A percentile compares a stretch with the other conserved stretches of the same genome.
These are phyloP conservation scores for Calonectria pseudoreteaudii DNA, from an alignment of 2,329 filamentous ascomycete species.

Conservation along the genomic window DNA sequence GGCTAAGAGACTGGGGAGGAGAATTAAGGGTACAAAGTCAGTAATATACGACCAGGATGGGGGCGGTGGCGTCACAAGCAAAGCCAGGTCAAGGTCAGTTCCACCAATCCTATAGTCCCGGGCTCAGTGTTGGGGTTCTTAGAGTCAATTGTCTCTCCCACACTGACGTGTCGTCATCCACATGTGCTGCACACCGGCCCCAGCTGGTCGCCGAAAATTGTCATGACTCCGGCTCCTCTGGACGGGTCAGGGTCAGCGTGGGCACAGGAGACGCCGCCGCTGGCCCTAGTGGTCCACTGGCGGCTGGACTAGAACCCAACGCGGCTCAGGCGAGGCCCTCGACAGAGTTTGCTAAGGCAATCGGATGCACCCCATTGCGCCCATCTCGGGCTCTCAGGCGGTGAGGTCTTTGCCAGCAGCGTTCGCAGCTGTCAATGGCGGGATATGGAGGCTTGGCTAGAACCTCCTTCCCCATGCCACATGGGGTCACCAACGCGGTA, in stretches of 20 bases:
- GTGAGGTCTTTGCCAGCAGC: background rate
- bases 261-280: constrained; percentile 1
- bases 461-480: background rate
- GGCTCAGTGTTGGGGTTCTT: background rate
- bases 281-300: constrained; percentile 4
- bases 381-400: background rate
- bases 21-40: background rate
- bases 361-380: background rate
- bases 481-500: background rate
- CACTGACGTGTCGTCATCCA: background rate
- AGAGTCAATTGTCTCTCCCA: background rate
- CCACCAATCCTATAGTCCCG: background rate
- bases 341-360: background rate
- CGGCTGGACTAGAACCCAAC: background rate
- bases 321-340: background rate
- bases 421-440: background rate
- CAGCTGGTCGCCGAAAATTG: constrained; percentile 1
- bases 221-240: background rate
- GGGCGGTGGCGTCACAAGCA: background rate
- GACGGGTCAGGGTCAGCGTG: background rate
- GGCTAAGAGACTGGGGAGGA: too few species aligned
- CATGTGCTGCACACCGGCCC: constrained; percentile 22
- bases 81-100: background rate
- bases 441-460: background rate
- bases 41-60: background rate